These are phyloP conservation scores for Prillingera fragicola DNA, from an alignment of 1,284 basidiomycete species.

Conservation along the genomic window DNA sequence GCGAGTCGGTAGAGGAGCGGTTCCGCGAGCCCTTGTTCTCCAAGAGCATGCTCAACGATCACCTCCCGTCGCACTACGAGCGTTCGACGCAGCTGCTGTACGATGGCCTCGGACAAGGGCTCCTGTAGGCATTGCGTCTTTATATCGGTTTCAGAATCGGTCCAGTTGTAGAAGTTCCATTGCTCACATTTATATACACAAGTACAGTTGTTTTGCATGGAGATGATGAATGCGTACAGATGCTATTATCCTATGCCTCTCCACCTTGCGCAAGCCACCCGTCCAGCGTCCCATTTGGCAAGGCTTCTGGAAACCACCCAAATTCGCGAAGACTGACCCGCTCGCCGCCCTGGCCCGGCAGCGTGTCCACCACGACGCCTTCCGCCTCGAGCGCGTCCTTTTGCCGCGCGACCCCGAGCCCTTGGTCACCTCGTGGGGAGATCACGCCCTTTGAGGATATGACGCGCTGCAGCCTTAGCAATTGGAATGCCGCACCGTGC, in stretches of 20 bases:
- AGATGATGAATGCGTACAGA: no score
- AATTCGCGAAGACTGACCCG: conserved; percentile 53
- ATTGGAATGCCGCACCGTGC: background rate
- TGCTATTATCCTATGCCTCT: no score
- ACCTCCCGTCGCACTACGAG: conserved; percentile 44
- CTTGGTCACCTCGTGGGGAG: conserved; percentile 72
- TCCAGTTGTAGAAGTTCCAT: no score
- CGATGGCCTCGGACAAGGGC: conserved; percentile 28
- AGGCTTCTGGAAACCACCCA: conserved; percentile 60
- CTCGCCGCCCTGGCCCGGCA: conserved; percentile 49
- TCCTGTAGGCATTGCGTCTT: no score
- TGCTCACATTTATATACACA: no score
- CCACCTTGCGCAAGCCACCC: conserved; percentile 14
- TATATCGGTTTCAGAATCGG: no score
- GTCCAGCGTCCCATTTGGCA: conserved; percentile 13
- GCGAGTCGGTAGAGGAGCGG: conserved; percentile 50
- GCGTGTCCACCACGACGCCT: conserved; percentile 59
- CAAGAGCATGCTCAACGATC: conserved; percentile 45
- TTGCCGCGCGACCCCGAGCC: conserved; percentile 62
- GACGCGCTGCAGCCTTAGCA: conserved; percentile 31
- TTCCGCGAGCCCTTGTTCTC: conserved; percentile 50
- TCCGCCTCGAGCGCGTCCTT: conserved; percentile 62
- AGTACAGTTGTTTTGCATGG: no score
- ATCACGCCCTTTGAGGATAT: conserved; percentile 52
- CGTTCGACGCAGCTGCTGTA: conserved; percentile 39